These are phyloP conservation scores for Xylaria longipes DNA, from an alignment of 495 filamentous ascomycete genomes.

Conservation along the genomic window DNA sequence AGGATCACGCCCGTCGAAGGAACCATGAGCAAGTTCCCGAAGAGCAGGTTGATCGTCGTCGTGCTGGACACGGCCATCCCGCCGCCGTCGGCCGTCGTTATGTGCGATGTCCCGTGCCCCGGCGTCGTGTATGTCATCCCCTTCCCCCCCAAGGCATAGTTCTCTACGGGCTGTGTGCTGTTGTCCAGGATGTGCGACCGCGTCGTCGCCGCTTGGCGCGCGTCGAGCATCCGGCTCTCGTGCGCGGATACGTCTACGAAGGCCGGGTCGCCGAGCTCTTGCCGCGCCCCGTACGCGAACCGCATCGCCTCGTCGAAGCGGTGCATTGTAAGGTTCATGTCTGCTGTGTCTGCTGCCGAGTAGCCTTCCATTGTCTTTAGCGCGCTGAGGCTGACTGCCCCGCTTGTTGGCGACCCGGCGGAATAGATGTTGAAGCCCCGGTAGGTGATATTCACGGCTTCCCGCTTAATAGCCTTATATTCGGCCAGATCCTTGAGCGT, in stretches of 20 bases:
- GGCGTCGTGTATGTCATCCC: slow-evolving; percentile 35
- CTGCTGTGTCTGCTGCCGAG: slow-evolving; percentile 41
- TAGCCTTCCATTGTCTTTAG: slow-evolving; percentile 84
- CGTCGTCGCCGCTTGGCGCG: slow-evolving; percentile 61
- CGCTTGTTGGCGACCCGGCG: slow-evolving; percentile 74
- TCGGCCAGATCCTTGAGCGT: slow-evolving; percentile 75
- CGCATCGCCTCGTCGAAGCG: slow-evolving; percentile 85
- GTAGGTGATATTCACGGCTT: slow-evolving; percentile 71
- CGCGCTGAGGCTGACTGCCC: slow-evolving; percentile 71
- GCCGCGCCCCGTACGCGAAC: slow-evolving; percentile 79
- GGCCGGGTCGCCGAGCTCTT: slow-evolving; percentile 76
- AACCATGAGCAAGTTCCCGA: slow-evolving; percentile 77
- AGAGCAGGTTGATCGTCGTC: slow-evolving; percentile 84
- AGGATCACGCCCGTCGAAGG: slow-evolving; percentile 84
- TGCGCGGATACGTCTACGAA: slow-evolving; percentile 67
- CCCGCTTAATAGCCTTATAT: slow-evolving; percentile 69
- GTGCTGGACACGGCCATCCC: slow-evolving; percentile 77
- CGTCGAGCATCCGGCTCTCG: slow-evolving; percentile 64
- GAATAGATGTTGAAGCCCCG: slow-evolving; percentile 71
- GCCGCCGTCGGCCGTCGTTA: slow-evolving; percentile 70
- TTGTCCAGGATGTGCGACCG: slow-evolving; percentile 72
- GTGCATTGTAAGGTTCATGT: slow-evolving; percentile 66
- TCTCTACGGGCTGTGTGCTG: slow-evolving; percentile 67
- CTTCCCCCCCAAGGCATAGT: slow-evolving; percentile 67
- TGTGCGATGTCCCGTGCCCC: slow-evolving; percentile 76